Evolutionary conservation across 495 filamentous ascomycete genomes (phyloP), one percentile per base, ranked within the genome.

Genomic region (Penicillium fimorum): DNA sequence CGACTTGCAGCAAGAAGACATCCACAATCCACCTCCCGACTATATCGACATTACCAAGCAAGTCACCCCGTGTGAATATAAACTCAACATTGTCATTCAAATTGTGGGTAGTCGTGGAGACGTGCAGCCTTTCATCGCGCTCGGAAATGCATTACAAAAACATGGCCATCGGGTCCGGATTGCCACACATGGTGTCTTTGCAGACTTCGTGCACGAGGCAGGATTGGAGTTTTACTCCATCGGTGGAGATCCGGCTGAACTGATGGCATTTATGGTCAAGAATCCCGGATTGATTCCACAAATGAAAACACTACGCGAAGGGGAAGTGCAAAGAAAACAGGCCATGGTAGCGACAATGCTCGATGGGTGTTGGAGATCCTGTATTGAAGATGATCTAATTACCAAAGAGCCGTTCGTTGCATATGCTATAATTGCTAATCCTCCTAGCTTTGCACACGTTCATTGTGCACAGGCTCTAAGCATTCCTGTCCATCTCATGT

Each of bases 401-500:
- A 12, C 18, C 5, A 15, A 50, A 18, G 47, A 66, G 53, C 82
- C 84, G 0, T 87, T 88, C 65, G 76, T 87, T 5, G 85, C 85
- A 1, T 82, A 88, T 55, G 82, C 77, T 11, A 87, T 88, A 47
- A 86, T 88, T 58, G 84, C 85, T 1, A 87, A 87, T 65, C 84
- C 85, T 2, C 83, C 83, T 2, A 84, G 79, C 55, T 86, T 88
- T 66, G 85, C 84, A 1, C 84, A 87, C 74, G 61, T 87, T 0
- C 84, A 87, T 62, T 84, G 81, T 59, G 85, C 84, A 0, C 76
- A 87, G 65, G 80, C 77, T 20, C 61, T 89, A 9, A 77, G 77
- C 1, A 77, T 87, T 29, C 85, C 85, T 9, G 61, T 87, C 10
- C 85, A 87, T 59, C 69, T 89, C 56, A 84, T 87, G 76, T 87